Base-by-base conservation (phyloP, 2,329 filamentous ascomycete genomes). In the Verticillium longisporum region DNA sequence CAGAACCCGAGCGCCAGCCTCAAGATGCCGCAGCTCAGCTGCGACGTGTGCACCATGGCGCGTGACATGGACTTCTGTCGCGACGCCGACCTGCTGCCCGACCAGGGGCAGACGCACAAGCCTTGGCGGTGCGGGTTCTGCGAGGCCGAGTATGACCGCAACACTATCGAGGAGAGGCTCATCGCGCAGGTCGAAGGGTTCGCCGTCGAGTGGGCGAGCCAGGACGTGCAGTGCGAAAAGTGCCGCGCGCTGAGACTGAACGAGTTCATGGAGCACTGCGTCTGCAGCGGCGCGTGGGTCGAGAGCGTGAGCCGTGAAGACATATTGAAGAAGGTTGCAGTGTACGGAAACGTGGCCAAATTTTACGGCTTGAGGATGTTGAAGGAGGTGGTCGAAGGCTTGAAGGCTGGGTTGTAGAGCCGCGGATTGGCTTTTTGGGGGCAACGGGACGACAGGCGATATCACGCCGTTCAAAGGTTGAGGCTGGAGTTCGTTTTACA, bases 241-340 rank as follows among this genome's bases (percentile, higher is more conserved):
- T 90, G 87, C 72, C 85, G 83, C 36, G 91, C 91, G 67, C 75
- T 97, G 45, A 80, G 92, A 70, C 82, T 91, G 50, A 98, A 97
- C 72, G 94, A 97, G 70, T 96, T 98, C 68, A 92, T 95, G 87
- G 94, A 97, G 73, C 93, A 98, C 74, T 99, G 96, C 75, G 89
- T 88, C 11, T 99, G 95, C 78, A 91, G 91, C 63, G 95, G 95
- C 3, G 83, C 84, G 62, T 99, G 95, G 95, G 83, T 81, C 18
- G 86, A 86, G 66, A 91, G 87, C 21, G 80, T 93, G 62, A 83
- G 88, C 66, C 81, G 83, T 65, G 85, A 83, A 34, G 89, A 90
- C 33, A 77, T 94, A 32, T 75, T 84, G 69, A 84, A 80, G 71
- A 83, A 79, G 71, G 68, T 98, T 68, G 80, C 74, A 53, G 89